Base-by-base conservation (phyloP, 2,329 filamentous ascomycete species). In the Chaetomiaceae sp. region DNA sequence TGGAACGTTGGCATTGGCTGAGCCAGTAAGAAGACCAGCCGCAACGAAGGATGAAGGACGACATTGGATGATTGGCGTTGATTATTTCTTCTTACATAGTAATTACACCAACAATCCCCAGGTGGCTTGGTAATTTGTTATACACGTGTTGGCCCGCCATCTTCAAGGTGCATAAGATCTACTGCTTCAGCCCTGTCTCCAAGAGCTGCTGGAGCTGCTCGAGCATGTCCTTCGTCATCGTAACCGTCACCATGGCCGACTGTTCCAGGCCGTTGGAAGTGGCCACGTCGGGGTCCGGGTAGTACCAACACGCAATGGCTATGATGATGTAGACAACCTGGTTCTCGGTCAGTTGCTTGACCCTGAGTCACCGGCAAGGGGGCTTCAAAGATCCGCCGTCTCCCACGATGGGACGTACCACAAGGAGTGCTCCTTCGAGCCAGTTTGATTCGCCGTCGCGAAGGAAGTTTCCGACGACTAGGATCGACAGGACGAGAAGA, bases 291-390 rank as follows among this genome's bases (percentile, higher is more conserved):
- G 56, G 53, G 18, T 58, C 52, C 2, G 79, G 80, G 58, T 78
- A 81, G 61, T 76, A 81, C 59, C 70, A 82, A 1, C 78, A 78
- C 2, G 78, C 78, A 6, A 79, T 76, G 14, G 80, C 80, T 58
- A 84, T 80, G 33, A 79, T 77, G 41, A 81, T 64, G 61, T 84
- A 84, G 10, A 82, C 73, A 41, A 87, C 78, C 25, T 96, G 80
- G 9, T 27, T 27, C 11, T 4, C 14, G 7, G 14, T 41, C 7
- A 41, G 21, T n/a, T 25, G 7, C 5, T n/a, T n/a, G 6, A 14
- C 13, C 9, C 20, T n/a, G 11, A 4, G 8, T n/a, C 13, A 20
- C n/a, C 10, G 20, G 11, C 13, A 11, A 23, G 5, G 34, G 34
- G 34, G 9, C 4, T 37, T 18, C n/a, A n/a, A n/a, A 2, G 32